These are phyloP conservation scores for Ambrosiella xylebori DNA, from an alignment of 2,329 filamentous ascomycete genomes.

Conservation along the genomic window DNA sequence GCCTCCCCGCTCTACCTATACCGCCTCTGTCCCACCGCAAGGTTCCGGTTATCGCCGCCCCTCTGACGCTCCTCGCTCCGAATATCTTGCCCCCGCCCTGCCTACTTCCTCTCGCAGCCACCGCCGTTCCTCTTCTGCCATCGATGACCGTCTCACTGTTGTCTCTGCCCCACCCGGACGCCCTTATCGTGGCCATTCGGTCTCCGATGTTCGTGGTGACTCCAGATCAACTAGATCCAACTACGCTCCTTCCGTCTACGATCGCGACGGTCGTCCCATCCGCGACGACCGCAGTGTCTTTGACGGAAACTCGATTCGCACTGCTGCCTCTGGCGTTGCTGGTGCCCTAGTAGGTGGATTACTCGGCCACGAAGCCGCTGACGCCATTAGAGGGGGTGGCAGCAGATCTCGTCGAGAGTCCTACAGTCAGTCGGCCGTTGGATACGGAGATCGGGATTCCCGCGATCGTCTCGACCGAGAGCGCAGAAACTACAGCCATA, in stretches of 20 bases:
- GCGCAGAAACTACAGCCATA: slow-evolving; percentile 18
- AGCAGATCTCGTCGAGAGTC: slow-evolving; percentile 16
- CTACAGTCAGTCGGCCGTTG: neutral
- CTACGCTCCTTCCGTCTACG: slow-evolving; percentile 24
- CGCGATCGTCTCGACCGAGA: slow-evolving; percentile 19
- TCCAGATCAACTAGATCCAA: slow-evolving; percentile 21
- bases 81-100: slow-evolving; percentile 15
- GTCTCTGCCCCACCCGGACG: slow-evolving; percentile 12
- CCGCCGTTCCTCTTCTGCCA: slow-evolving; percentile 9
- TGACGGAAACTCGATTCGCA: slow-evolving; percentile 26
- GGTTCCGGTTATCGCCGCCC: slow-evolving; percentile 2
- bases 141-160: neutral
- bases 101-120: slow-evolving; percentile 17
- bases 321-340: slow-evolving; percentile 33
- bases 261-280: neutral
- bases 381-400: slow-evolving; percentile 20
- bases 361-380: slow-evolving; percentile 31
- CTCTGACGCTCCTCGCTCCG: slow-evolving; percentile 8
- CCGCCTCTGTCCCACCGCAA: slow-evolving; percentile 2
- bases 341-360: slow-evolving; percentile 38
- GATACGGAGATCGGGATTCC: slow-evolving; percentile 10
- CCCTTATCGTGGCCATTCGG: slow-evolving; percentile 12
- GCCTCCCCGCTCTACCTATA: slow-evolving; percentile 4
- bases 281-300: slow-evolving; percentile 27
- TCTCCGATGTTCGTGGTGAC: slow-evolving; percentile 11